Evolutionary conservation across 164 flowering plant genomes (phyloP).

Genomic region (Piper longum): DNA sequence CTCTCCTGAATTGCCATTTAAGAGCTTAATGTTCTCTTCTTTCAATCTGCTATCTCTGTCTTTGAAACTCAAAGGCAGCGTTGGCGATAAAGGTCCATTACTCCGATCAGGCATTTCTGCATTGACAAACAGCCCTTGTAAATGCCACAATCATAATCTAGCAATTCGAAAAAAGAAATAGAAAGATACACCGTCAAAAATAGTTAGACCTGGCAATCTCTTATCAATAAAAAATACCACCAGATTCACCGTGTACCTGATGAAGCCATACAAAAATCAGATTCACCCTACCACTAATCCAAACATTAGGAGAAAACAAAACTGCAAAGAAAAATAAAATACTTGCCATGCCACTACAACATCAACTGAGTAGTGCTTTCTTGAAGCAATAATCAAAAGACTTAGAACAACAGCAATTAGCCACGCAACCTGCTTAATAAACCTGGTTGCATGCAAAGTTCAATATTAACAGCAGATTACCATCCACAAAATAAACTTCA

Average conservation of each 20-base stretch:
- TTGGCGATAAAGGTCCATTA: conserved; percentile 22
- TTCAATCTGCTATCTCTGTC: conserved; percentile 52
- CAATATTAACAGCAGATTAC: background rate
- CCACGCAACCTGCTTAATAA: conserved; percentile 74
- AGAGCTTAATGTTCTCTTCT: conserved; percentile 69
- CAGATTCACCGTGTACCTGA: conserved; percentile 90
- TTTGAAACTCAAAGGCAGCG: conserved; percentile 54
- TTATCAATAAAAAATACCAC: conserved; percentile 80
- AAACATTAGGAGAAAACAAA: background rate
- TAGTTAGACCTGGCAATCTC: conserved; percentile 51
- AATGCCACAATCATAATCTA: background rate
- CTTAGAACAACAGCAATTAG: conserved; percentile 56
- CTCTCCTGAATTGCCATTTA: conserved; percentile 80
- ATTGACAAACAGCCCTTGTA: conserved; percentile 4
- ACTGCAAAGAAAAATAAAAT: background rate
- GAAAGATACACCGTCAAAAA: background rate
- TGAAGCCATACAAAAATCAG: conserved; percentile 2
- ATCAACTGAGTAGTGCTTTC: conserved; percentile 72
- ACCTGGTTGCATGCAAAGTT: conserved; percentile 21
- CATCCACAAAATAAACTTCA: background rate
- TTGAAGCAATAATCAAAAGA: conserved; percentile 83
- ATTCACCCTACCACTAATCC: background rate
- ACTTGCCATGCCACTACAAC: conserved; percentile 52
- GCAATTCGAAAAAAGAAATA: background rate
- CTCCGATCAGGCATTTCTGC: conserved; percentile 81